phyloP scores from a whole-genome alignment of 768 basidiomycete genomes.

The Tylopilus subfusipes region DNA sequence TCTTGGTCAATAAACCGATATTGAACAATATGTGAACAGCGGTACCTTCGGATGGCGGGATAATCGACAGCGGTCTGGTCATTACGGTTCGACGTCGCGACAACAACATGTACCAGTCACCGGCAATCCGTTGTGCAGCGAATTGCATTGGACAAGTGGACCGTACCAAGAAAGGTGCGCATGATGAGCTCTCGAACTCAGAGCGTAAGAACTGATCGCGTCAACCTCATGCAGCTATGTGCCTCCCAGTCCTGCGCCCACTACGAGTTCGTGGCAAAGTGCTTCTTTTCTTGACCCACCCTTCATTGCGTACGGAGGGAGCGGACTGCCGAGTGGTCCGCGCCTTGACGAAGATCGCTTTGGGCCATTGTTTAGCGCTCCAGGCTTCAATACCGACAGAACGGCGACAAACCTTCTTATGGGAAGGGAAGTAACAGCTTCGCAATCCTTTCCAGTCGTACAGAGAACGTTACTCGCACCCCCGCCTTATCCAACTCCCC shows the following conservation, averaged over 20 bases:
- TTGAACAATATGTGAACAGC: slow-evolving; percentile 1
- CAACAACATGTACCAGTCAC: slow-evolving; percentile 1
- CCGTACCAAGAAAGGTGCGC: slow-evolving; percentile 13
- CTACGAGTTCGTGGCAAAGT: slow-evolving; percentile 2
- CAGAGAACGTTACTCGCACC: background rate
- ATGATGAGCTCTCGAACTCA: background rate
- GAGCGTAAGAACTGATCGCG: background rate
- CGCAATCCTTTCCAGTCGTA: background rate
- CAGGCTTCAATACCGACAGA: background rate
- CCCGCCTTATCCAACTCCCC: background rate
- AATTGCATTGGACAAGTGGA: background rate
- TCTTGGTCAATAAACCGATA: background rate
- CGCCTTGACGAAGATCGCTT: background rate
- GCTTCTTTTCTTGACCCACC: background rate
- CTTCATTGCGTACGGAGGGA: background rate
- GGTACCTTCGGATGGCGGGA: background rate
- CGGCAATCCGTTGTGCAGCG: background rate
- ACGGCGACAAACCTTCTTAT: background rate
- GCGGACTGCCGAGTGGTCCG: background rate
- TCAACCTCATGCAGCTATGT: background rate
- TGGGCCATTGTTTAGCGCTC: background rate
- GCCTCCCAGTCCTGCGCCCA: background rate
- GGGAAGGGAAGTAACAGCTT: background rate
- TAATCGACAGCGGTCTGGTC: background rate
- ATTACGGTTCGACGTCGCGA: background rate